Evolutionary conservation across 2,329 filamentous ascomycete genomes (phyloP).

Genomic region (Pseudogymnoascus sp.): DNA sequence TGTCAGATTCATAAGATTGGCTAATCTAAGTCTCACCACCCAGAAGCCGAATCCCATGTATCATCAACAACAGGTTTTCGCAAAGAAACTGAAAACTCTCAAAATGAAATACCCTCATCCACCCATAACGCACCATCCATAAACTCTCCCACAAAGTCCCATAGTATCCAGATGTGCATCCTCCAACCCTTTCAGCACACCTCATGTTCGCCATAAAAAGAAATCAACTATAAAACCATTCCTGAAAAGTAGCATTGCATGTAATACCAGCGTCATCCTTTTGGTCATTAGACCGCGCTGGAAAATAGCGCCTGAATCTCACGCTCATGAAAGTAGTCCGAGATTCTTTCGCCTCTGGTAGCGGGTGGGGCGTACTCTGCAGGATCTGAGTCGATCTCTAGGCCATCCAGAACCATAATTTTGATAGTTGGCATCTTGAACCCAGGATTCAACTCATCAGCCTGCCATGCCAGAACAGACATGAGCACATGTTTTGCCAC

Average conservation of each 20-base stretch:
- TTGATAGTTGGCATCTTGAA: neutral
- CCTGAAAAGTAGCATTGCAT: neutral
- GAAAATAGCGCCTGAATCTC: neutral
- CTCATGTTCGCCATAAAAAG: neutral
- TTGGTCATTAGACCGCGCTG: neutral
- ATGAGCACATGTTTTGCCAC: neutral
- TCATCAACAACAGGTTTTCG: neutral
- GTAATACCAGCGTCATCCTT: neutral
- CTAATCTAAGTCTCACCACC: conserved; percentile 2
- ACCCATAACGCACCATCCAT: neutral
- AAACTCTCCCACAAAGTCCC: neutral
- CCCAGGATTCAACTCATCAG: neutral
- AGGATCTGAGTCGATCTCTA: conserved; percentile 3
- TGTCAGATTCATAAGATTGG: conserved; percentile 4
- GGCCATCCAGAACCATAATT: neutral
- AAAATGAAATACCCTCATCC: neutral
- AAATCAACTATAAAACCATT: neutral
- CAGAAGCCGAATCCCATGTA: neutral
- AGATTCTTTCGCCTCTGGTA: neutral
- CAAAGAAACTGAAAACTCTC: neutral
- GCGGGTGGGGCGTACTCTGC: neutral
- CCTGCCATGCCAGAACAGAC: neutral
- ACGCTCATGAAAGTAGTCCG: neutral
- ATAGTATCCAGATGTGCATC: conserved; percentile 2
- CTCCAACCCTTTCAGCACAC: neutral